Percentiles rank a stretch among this genome's conserved stretches.
Evolutionary conservation across 1,284 basidiomycete genomes (phyloP).

Genomic region (Boletellus dicymbophilus): DNA sequence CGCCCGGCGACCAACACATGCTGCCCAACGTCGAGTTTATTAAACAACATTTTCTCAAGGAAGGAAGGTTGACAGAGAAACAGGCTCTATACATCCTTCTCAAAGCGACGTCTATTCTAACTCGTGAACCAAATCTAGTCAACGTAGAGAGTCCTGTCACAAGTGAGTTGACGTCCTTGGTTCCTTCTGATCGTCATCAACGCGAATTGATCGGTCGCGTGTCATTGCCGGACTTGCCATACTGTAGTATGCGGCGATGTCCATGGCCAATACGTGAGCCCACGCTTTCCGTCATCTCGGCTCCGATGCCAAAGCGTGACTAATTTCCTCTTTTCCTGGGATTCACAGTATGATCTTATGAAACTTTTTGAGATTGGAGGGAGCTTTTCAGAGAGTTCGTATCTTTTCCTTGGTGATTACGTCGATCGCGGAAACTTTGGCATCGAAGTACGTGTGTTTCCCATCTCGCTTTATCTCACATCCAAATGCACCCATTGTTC

Average conservation of each 20-base stretch:
- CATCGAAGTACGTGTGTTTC: constrained; percentile 68
- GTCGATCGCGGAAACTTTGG: constrained; percentile 97
- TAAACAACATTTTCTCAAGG: constrained; percentile 91
- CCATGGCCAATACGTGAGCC: constrained; percentile 95
- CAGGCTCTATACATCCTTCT: constrained; percentile 91
- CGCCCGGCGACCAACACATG: constrained; percentile 22
- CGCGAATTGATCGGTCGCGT: constrained; percentile 10
- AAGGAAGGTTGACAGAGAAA: constrained; percentile 84
- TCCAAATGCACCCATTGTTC: neutral
- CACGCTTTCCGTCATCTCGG: constrained; percentile 3
- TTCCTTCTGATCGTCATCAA: constrained; percentile 2
- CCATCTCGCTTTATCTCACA: neutral
- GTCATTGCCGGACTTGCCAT: constrained; percentile 1
- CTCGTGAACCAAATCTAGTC: constrained; percentile 87
- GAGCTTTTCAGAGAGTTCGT: constrained; percentile 80
- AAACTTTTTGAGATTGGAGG: constrained; percentile 98
- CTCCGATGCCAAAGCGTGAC: constrained; percentile 2
- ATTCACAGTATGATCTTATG: constrained; percentile 89
- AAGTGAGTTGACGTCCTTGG: constrained; percentile 54
- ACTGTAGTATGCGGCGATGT: constrained; percentile 99
- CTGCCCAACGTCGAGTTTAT: constrained; percentile 85
- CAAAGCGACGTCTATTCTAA: constrained; percentile 75
- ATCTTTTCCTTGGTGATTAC: constrained; percentile 98
- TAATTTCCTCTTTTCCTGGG: constrained; percentile 10
- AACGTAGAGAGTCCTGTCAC: constrained; percentile 93